Conservation (phyloP, 495 filamentous ascomycete genomes). For the Penicillium parvum region DNA sequence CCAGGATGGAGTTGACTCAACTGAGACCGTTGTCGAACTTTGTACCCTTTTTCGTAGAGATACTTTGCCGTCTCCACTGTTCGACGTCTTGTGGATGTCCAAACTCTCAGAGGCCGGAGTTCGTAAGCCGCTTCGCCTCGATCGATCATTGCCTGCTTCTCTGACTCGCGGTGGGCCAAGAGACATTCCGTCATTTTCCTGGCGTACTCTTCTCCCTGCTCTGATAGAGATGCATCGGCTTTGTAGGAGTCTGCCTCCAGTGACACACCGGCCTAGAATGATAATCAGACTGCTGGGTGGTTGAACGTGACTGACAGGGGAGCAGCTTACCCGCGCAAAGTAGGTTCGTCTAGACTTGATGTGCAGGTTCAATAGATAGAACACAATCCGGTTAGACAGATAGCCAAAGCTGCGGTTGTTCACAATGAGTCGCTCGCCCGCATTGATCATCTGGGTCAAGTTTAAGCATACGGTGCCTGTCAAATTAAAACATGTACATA, state of each 20-base stretch:
- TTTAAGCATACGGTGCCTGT: background rate
- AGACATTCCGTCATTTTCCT: constrained; percentile 81
- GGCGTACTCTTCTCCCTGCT: constrained; percentile 80
- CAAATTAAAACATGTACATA: constrained; percentile 25
- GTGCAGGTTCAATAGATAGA: constrained; percentile 95
- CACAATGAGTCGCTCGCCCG: constrained; percentile 83
- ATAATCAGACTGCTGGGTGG: background rate
- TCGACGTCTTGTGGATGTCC: constrained; percentile 88
- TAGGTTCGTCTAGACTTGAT: constrained; percentile 92
- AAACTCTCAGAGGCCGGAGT: constrained; percentile 78
- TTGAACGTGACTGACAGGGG: background rate
- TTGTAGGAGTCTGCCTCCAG: constrained; percentile 85
- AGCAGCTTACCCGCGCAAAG: constrained; percentile 69
- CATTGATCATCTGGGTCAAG: constrained; percentile 83
- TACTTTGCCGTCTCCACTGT: constrained; percentile 88
- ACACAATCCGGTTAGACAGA: constrained; percentile 91
- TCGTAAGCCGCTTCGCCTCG: constrained; percentile 63
- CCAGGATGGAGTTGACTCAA: constrained; percentile 97
- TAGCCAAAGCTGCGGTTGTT: constrained; percentile 97
- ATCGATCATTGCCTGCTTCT: constrained; percentile 63
- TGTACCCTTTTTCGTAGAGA: constrained; percentile 71
- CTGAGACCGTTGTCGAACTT: constrained; percentile 84
- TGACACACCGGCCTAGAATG: constrained; percentile 53
- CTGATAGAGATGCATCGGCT: constrained; percentile 76
- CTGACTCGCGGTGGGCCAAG: constrained; percentile 73